A percentile compares a stretch with the other conserved stretches of the same genome.
Conservation (phyloP, 345 rosid species). For the Murraya koenigii region DNA sequence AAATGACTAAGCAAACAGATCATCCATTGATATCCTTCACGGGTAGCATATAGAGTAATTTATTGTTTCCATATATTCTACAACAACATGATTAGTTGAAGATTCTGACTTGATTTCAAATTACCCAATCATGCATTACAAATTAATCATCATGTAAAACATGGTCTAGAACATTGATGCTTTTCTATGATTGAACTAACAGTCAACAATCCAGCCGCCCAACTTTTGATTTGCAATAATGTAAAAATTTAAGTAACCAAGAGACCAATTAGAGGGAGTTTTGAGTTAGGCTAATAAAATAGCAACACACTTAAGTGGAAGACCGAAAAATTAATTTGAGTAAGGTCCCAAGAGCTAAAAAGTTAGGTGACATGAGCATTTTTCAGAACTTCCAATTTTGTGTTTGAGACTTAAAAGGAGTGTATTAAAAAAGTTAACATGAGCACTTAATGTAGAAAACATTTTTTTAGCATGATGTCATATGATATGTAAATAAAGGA, state of each 20-base stretch:
- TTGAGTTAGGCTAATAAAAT: neutral
- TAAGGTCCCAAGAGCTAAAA: slow-evolving; percentile 30
- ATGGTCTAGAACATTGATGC: neutral
- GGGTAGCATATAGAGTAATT: neutral
- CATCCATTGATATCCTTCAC: neutral
- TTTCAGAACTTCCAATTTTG: slow-evolving; percentile 23
- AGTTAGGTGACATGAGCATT: slow-evolving; percentile 25
- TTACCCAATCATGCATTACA: neutral
- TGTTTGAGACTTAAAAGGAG: slow-evolving; percentile 1
- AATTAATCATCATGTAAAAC: slow-evolving; percentile 6
- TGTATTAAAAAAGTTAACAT: slow-evolving; percentile 3
- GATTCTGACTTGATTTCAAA: neutral
- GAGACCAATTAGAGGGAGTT: neutral
- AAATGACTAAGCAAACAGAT: neutral
- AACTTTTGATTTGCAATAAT: neutral
- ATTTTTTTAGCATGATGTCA: neutral
- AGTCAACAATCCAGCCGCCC: neutral
- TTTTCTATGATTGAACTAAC: neutral
- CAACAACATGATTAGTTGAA: neutral
- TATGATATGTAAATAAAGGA: neutral
- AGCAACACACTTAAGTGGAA: neutral
- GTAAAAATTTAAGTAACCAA: neutral
- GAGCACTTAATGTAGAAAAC: neutral
- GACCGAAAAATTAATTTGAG: slow-evolving; percentile 18
- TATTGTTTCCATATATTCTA: neutral